Evolutionary conservation across 352 stramenopile species (phyloP), one percentile per base, ranked within the genome.

Genomic region (Phytophthora foliorum): DNA sequence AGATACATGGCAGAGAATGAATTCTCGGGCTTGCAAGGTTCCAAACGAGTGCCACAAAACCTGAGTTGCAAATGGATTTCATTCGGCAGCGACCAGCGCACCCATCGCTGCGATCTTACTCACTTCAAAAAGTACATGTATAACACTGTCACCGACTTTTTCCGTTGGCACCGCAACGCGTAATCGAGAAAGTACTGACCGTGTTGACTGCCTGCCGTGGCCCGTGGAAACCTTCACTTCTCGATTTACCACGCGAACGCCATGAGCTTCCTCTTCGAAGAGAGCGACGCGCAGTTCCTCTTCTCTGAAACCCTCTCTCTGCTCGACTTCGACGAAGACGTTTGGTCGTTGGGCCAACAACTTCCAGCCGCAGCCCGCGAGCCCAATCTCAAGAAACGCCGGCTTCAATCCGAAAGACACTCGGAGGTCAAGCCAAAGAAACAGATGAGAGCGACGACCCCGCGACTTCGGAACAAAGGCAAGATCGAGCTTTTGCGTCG

Each of bases 401-500:
- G 42, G 8, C 17, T 38, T 55, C 59, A 8, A 2, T 36, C 57
- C 13, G 2, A 22, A 44, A 36, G 21, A 11, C 36, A 50, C 39
- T 4, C 22, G 6, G 16, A 67, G 9, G 9, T 11, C 32, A 56
- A 24, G 13, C 38, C 21, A 27, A 49, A 38, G 27, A 51, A 53
- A 21, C 42, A 39, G 14, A 63, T 51, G 41, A 34, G 44, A 57
- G 10, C 41, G 1, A 14, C 39, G 1, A 66, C 60, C 10, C 67
- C 60, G 21, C 60, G 67, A 0, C 5, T 74, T 10, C 36, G 60
- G 31, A 67, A 74, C 58, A 74, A 74, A 61, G 60, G 22, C 19
- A 74, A 70, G 60, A 70, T 74, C 41, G 67, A 74, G 31, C 60
- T 65, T 0, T 6, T 74, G 19, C 67, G 60, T 5, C 60, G 25